Evolutionary conservation across 169 alveolate species (phyloP).

Genomic region (Perkinsus marinus): DNA sequence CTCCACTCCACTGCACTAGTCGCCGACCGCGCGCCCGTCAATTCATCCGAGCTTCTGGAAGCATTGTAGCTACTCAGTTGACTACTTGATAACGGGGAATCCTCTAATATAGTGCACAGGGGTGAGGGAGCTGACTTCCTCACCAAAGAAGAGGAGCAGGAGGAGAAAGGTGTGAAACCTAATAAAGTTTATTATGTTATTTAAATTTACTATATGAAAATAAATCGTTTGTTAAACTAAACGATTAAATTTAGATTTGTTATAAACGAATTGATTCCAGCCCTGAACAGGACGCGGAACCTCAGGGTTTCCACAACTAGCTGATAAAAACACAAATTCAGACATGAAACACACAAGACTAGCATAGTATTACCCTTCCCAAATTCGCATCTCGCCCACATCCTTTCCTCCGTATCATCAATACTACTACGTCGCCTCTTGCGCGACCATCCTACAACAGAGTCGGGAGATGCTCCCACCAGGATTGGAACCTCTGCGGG

Average conservation of each 20-base stretch:
- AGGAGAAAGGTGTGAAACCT: background rate
- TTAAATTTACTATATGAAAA: no score
- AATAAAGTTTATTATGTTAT: no score
- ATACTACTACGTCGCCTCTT: background rate
- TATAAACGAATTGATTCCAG: no score
- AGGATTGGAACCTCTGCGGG: background rate
- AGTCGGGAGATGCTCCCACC: background rate
- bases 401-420: background rate
- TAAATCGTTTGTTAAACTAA: no score
- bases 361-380: background rate
- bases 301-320: no score
- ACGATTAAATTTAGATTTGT: no score
- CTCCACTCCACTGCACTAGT: background rate
- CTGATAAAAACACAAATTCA: no score
- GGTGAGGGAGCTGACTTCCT: background rate
- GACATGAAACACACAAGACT: no score
- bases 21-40: background rate
- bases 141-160: background rate
- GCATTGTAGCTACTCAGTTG: background rate
- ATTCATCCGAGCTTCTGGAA: background rate
- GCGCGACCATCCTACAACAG: background rate
- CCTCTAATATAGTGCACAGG: background rate
- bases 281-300: no score
- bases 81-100: background rate
- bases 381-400: background rate